Conservation (phyloP, 768 basidiomycete species). For the Pisolithus albus region DNA sequence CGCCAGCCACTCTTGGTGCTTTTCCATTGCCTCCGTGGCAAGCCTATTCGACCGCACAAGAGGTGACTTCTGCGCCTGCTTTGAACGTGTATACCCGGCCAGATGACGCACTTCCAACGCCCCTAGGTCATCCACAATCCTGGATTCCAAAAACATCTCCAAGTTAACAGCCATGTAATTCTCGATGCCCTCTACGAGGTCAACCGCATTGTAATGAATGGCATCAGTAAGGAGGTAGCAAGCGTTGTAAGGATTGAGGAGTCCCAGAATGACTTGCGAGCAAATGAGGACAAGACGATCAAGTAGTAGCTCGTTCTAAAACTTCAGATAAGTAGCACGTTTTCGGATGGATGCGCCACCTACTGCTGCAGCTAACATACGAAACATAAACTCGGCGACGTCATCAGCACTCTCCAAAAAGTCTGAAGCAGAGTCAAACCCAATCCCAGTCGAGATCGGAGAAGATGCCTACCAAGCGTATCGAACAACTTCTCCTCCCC, state of each 20-base stretch:
- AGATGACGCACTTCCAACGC: slow-evolving; percentile 61
- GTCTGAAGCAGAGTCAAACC: slow-evolving; percentile 34
- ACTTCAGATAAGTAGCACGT: background rate
- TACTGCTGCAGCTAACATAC: slow-evolving; percentile 80
- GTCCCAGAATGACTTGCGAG: slow-evolving; percentile 63
- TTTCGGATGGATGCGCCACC: slow-evolving; percentile 16
- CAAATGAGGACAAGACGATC: slow-evolving; percentile 80
- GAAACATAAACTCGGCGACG: slow-evolving; percentile 79
- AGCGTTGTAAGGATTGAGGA: slow-evolving; percentile 67
- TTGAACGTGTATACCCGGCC: slow-evolving; percentile 43
- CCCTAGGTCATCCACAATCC: slow-evolving; percentile 72
- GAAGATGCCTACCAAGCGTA: slow-evolving; percentile 45
- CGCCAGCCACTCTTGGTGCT: slow-evolving; percentile 65
- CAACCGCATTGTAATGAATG: slow-evolving; percentile 62
- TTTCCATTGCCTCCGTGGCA: slow-evolving; percentile 48
- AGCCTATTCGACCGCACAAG: slow-evolving; percentile 53
- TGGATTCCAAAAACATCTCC: slow-evolving; percentile 79
- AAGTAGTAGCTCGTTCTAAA: slow-evolving; percentile 81
- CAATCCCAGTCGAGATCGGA: background rate
- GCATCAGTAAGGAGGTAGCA: slow-evolving; percentile 79
- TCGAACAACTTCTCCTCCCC: slow-evolving; percentile 71
- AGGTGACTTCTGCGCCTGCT: slow-evolving; percentile 63
- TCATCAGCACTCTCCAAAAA: slow-evolving; percentile 62
- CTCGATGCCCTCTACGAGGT: slow-evolving; percentile 65
- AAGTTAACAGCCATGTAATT: slow-evolving; percentile 77